Base-by-base conservation (phyloP, 331 rosid species). In the Ulmus americana region DNA sequence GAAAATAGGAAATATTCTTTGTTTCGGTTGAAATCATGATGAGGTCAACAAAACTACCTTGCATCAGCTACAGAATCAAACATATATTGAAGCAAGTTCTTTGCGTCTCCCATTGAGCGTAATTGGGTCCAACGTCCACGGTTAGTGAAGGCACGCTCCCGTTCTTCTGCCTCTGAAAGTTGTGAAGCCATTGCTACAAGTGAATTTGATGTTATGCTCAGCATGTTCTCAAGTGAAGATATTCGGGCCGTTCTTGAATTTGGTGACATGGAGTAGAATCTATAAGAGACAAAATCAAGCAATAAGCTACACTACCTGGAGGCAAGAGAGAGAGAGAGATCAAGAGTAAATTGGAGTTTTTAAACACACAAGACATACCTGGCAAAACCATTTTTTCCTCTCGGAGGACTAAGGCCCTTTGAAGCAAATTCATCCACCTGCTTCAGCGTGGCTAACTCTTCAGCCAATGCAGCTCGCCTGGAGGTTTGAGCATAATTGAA, bases 151-250 rank as follows among this genome's bases (percentile, higher is more conserved):
- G 97, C 96, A 55, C 97, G 91, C 44, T 90, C 99, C 68, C 99
- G 74, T 72, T 95, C 99, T 86, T 95, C 99, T 70, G 97, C 97
- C 83, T 95, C 99, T 1, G 99, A 95, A 76, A 95, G 97, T 78
- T 95, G 99, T 40, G 99, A 95, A 70, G 99, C 99, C 99, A 95
- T 95, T 35, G 97, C 91, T 60, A 95, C 99, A 60, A 95, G 95
- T 28, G 99, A 95, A 75, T 95, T 87, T 67, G 99, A 95, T 59
- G 99, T 82, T 70, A 95, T 87, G 77, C 92, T 82, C 60, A 95
- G 77, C 97, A 95, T 90, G 83, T 62, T 95, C 79, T 90, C 99
- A 59, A 95, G 97, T 64, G 99, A 95, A 59, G 84, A 79, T 59
- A 95, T 87, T 83, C 96, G 82, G 57, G 96, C 87, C 87, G 83